Percentiles rank a stretch among this genome's conserved stretches.
Evolutionary conservation across 2,329 filamentous ascomycete genomes (phyloP).

Genomic region (Ophiostoma sp.): DNA sequence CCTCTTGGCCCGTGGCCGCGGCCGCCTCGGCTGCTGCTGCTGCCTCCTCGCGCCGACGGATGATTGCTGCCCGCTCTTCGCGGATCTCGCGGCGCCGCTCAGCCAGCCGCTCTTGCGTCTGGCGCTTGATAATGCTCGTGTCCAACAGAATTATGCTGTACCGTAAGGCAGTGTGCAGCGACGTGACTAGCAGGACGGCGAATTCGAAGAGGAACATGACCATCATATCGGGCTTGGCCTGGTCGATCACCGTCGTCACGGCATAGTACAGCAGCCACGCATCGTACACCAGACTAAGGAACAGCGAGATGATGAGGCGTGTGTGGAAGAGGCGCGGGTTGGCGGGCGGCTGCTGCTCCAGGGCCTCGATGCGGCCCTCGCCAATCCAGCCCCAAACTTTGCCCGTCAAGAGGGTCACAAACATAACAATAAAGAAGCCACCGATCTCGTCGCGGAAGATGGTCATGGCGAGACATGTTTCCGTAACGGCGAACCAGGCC

Average conservation of each 20-base stretch:
- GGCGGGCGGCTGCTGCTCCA: conserved; percentile 91
- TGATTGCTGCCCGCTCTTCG: conserved; percentile 55
- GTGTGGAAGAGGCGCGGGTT: conserved; percentile 88
- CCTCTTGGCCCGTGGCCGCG: conserved; percentile 47
- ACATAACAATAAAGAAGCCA: conserved; percentile 95
- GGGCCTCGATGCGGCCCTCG: conserved; percentile 86
- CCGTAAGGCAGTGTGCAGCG: conserved; percentile 73
- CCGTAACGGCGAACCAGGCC: conserved; percentile 96
- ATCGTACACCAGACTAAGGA: conserved; percentile 79
- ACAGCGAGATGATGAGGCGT: conserved; percentile 74
- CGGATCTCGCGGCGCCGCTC: conserved; percentile 69
- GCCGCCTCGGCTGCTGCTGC: conserved; percentile 17
- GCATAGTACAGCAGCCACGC: conserved; percentile 77
- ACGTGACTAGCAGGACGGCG: conserved; percentile 78
- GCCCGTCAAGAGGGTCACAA: conserved; percentile 84
- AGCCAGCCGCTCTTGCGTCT: conserved; percentile 68
- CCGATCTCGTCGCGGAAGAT: conserved; percentile 96
- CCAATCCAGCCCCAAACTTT: conserved; percentile 99
- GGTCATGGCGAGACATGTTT: conserved; percentile 96
- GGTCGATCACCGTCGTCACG: conserved; percentile 76
- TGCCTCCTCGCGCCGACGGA: conserved; percentile 48
- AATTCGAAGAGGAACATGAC: conserved; percentile 99
- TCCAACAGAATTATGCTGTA: conserved; percentile 81
- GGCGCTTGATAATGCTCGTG: conserved; percentile 69
- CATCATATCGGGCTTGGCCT: conserved; percentile 97